Base-by-base conservation (phyloP, 129 eudicot species). In the Pulicaria dysenterica region DNA sequence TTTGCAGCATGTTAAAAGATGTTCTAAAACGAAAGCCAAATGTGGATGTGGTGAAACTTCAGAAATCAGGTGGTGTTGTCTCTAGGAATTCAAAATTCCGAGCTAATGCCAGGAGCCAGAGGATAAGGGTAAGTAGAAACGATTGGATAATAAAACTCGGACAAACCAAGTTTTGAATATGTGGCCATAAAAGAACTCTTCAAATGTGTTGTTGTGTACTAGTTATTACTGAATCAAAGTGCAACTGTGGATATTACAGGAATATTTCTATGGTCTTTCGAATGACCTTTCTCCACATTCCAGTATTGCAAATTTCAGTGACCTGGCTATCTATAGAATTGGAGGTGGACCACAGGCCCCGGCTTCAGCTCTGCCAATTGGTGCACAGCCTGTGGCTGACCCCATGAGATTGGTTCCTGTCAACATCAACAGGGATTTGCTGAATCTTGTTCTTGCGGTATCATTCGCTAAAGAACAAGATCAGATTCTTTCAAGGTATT, bases 321-420 rank as follows among this genome's bases (percentile, higher is more conserved):
- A 93, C 58, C 80, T 89, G 76, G 79, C 79, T 74, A 85, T 93
- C 66, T 93, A 85, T 43, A 88, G 84, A 69, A 64, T 90, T 67
- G 98, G 98, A 38, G 96, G 98, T 64, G 98, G 98, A n/a, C 98
- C 98, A 64, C 95, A 82, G 78, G 98, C 98, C 76, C 98, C 98
- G 19, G 92, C 92, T 36, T 93, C 96, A 47, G 98, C 98, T 85
- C 81, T 93, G 58, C 98, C 98, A 15, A 86, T 83, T 66, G 98
- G 98, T 54, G 98, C 98, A 36, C 95, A 93, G 82, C 98, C 98
- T 65, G 85, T 85, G 66, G 92, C 98, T 24, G 96, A 93, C 50
- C 98, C 95, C 49, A 85, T 90, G 70, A 85, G 98, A 80, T 77
- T 87, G 86, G 87, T 81, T 50, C 89, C 84, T 5, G 98, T 93